Evolutionary conservation across 495 filamentous ascomycete genomes (phyloP), one percentile per base, ranked within the genome.

Genomic region (Aspergillus haitiensis): DNA sequence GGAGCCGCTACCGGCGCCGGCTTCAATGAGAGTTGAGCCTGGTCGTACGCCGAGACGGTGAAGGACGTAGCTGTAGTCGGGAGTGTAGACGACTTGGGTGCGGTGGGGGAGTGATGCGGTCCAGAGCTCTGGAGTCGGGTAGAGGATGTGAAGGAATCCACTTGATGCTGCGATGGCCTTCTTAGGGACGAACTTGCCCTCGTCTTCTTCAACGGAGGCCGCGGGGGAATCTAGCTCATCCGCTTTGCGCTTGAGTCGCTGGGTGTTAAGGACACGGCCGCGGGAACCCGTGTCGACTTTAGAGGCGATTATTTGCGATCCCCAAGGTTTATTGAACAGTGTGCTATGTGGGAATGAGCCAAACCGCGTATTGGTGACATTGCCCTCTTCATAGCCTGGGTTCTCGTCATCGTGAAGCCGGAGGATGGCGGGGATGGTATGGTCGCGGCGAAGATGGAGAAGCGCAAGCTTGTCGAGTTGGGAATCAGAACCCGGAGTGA

Each of bases 61-160:
- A 21, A 98, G 82, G 39, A 98, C 88, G 69, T 94, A 98, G 74
- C 92, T 96, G 75, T 96, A 96, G 72, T 98, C 94, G 9, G 95
- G 92, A 2, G 91, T 97, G 68, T 98, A 98, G 62, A 98, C 94
- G 50, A 98, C 93, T 74, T 98, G 94, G 8, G 94, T 98, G 50
- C 94, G 83, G 70, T 98, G 94, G 3, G 93, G 94, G 39, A 98
- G 81, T 39, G 88, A 90, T 31, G 83, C 75, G 0, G 95, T 98
- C 94, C 94, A 98, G 13, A 88, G 78, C 72, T 98, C 94, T 12
- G 94, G 91, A 0, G 95, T 97, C 0, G 95, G 95, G 32, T 88
- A 90, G 12, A 97, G 80, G 35, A 98, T 69, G 72, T 98, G 93
- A 15, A 92, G 81, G 75, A 97, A 98, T 21, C 94, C 94, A 67